Conservation (phyloP, 2,329 filamentous ascomycete species). For the Teratosphaeria destructans region DNA sequence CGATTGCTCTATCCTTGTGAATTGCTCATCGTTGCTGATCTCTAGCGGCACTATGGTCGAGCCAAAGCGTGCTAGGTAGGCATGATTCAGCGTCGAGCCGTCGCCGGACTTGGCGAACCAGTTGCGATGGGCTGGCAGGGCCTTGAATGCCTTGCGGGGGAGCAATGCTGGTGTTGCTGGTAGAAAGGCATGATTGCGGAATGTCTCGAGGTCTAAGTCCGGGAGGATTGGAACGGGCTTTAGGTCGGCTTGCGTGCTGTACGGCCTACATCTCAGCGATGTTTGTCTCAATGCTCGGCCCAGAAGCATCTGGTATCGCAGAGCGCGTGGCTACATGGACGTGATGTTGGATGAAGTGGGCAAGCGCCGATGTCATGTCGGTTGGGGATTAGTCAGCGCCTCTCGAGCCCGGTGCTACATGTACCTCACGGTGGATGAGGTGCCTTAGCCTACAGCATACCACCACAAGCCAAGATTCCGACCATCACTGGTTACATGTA, state of each 20-base stretch:
- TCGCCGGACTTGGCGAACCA: slow-evolving; percentile 46
- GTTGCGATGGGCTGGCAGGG: slow-evolving; percentile 44
- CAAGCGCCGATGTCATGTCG: background rate
- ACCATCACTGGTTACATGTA: background rate
- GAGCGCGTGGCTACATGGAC: background rate
- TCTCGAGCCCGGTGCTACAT: too few relatives aligned
- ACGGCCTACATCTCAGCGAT: slow-evolving; percentile 4
- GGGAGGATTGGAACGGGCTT: slow-evolving; percentile 15
- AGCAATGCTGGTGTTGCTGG: slow-evolving; percentile 45
- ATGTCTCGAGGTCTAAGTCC: slow-evolving; percentile 28
- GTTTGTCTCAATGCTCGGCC: background rate
- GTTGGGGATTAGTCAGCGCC: background rate
- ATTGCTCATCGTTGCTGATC: slow-evolving; percentile 39
- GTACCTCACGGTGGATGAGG: too few relatives aligned
- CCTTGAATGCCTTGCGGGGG: slow-evolving; percentile 31
- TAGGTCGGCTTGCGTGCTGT: slow-evolving; percentile 4
- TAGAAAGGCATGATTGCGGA: slow-evolving; percentile 44
- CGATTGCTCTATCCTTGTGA: slow-evolving; percentile 49
- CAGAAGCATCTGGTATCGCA: slow-evolving; percentile 5
- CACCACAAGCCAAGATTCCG: background rate
- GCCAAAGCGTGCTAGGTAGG: slow-evolving; percentile 37
- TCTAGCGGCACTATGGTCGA: slow-evolving; percentile 49
- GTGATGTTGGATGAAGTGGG: background rate
- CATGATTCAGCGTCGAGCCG: slow-evolving; percentile 19
- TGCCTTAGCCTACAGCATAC: background rate